Evolutionary conservation across 1,284 basidiomycete genomes (phyloP).

Genomic region (Vanrija humicola): DNA sequence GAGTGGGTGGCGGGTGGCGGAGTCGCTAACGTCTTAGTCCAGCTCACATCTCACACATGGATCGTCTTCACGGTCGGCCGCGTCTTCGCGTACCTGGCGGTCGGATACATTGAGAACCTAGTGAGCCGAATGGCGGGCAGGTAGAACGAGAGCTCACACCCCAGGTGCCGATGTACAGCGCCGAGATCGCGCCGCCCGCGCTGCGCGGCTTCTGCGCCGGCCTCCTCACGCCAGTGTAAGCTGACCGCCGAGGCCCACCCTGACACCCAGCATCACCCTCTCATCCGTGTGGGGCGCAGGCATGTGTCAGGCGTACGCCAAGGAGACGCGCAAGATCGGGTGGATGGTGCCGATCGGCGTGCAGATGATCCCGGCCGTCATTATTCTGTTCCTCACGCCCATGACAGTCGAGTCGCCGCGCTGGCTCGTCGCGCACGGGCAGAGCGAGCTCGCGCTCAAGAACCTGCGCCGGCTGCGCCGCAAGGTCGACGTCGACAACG

Average conservation of each 20-base stretch:
- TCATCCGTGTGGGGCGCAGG: slow-evolving; percentile 12
- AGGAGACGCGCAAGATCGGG: slow-evolving; percentile 8
- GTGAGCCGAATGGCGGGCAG: background rate
- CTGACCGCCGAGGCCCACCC: no score
- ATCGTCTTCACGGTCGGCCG: slow-evolving; percentile 20
- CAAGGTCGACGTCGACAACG: slow-evolving; percentile 12
- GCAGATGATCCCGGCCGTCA: slow-evolving; percentile 15
- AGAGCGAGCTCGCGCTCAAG: slow-evolving; percentile 14
- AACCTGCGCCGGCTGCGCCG: slow-evolving; percentile 17
- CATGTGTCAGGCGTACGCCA: slow-evolving; percentile 14
- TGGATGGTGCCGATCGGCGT: slow-evolving; percentile 23
- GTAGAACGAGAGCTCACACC: no score
- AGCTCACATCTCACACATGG: slow-evolving; percentile 17
- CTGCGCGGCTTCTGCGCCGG: slow-evolving; percentile 22
- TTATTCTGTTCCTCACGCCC: slow-evolving; percentile 8
- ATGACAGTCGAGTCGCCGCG: slow-evolving; percentile 24
- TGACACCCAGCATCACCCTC: slow-evolving; percentile 4
- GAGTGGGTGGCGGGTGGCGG: background rate
- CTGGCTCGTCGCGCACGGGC: slow-evolving; percentile 20
- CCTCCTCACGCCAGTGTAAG: slow-evolving; percentile 6
- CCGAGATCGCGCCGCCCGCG: slow-evolving; percentile 18
- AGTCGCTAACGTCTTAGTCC: slow-evolving; percentile 3
- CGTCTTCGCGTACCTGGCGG: slow-evolving; percentile 21
- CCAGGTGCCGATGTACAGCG: slow-evolving; percentile 16
- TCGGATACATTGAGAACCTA: slow-evolving; percentile 24